A percentile compares a stretch with the other conserved stretches of the same genome.
These are phyloP conservation scores for Phytophthora megakarya DNA, from an alignment of 352 stramenopile genomes.

Conservation along the genomic window DNA sequence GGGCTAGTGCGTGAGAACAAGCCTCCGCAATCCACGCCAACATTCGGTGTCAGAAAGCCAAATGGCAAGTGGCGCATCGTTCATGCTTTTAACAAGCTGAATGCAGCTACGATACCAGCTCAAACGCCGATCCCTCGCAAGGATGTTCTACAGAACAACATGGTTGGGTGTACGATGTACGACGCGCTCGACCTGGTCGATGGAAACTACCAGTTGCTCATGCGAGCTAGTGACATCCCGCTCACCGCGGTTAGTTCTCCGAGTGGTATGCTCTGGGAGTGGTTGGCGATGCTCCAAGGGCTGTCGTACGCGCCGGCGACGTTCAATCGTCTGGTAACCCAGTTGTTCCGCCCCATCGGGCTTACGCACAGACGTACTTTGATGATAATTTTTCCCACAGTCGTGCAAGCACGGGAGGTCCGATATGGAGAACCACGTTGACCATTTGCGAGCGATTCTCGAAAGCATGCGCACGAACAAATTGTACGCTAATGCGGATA, in stretches of 20 bases:
- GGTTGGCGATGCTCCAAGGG: not conserved
- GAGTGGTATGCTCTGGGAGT: too few species aligned
- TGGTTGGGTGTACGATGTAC: too few species aligned
- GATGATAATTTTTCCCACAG: not conserved
- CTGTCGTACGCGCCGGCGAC: not conserved
- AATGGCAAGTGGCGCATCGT: too few species aligned
- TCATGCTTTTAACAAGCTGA: too few species aligned
- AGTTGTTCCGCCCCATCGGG: not conserved
- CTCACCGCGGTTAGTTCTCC: not conserved
- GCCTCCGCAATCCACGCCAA: too few species aligned
- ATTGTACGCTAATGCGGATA: constrained; percentile 22
- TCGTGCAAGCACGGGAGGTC: constrained; percentile 9
- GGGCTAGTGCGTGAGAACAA: too few species aligned
- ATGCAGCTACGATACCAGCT: too few species aligned
- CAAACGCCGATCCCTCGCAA: too few species aligned
- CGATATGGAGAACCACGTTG: constrained; percentile 14
- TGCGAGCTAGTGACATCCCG: not conserved
- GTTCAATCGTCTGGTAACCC: not conserved
- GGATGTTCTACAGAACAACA: too few species aligned
- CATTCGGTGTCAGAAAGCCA: too few species aligned
- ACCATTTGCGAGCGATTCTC: not conserved
- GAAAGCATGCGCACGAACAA: constrained; percentile 20
- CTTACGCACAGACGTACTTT: constrained; percentile 20
- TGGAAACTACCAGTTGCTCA: not conserved
- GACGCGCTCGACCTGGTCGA: too few species aligned